Evolutionary conservation across 805 yeast genomes (phyloP).

Genomic region (Peterozyma toletana): DNA sequence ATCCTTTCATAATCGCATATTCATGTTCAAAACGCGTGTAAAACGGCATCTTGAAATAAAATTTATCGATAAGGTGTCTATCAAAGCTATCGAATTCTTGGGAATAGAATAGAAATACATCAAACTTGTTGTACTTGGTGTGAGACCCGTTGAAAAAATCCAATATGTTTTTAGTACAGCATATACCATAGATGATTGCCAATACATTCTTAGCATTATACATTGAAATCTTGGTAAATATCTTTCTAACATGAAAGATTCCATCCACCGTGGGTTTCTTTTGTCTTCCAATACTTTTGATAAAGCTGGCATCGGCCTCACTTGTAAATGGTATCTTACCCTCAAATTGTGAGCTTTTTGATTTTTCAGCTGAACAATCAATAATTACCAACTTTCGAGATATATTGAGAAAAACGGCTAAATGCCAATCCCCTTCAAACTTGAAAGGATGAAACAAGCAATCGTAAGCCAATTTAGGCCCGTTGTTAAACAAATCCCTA

Average conservation of each 20-base stretch:
- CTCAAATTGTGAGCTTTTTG: background rate
- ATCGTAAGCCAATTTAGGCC: background rate
- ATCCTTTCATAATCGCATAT: background rate
- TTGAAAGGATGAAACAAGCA: constrained; percentile 4
- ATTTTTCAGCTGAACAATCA: constrained; percentile 1
- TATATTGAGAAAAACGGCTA: background rate
- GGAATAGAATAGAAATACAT: constrained; percentile 3
- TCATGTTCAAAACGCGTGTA: background rate
- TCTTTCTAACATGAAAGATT: background rate
- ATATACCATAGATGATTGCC: constrained; percentile 6
- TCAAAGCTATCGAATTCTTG: constrained; percentile 2
- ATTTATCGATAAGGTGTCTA: constrained; percentile 5
- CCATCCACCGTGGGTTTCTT: background rate
- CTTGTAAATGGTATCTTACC: background rate
- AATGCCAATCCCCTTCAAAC: constrained; percentile 5
- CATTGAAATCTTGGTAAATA: constrained; percentile 2
- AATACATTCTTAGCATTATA: constrained; percentile 5
- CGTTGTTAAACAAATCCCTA: constrained; percentile 1
- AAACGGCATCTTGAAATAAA: background rate
- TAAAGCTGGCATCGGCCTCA: constrained; percentile 1
- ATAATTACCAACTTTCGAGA: background rate
- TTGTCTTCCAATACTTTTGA: background rate
- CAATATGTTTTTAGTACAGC: constrained; percentile 5
- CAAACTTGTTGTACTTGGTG: constrained; percentile 3
- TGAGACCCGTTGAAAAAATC: background rate